A percentile compares a stretch with the other conserved stretches of the same genome.
phyloP scores from a whole-genome alignment of 495 filamentous ascomycete species.

The Oleoguttula mirabilis region DNA sequence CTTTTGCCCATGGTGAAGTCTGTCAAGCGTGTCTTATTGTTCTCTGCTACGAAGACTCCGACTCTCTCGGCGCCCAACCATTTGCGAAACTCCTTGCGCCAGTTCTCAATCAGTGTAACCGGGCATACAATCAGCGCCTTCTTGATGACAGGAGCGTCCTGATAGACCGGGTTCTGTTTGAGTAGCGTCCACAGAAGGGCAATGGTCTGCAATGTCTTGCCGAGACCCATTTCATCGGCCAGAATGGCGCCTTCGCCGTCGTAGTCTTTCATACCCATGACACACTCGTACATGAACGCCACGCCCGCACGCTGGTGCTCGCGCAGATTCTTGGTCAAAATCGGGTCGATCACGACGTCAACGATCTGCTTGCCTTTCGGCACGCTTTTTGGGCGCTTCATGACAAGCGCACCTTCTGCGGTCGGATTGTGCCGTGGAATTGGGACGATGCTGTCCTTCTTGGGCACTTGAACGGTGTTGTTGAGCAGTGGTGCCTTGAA shows the following conservation, averaged over 20 bases:
- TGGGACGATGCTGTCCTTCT: constrained; percentile 31
- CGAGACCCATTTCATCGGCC: constrained; percentile 75
- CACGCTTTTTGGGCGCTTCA: constrained; percentile 47
- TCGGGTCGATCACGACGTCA: constrained; percentile 69
- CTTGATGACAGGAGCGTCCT: constrained; percentile 50
- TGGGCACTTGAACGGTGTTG: constrained; percentile 40
- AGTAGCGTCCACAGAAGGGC: constrained; percentile 67
- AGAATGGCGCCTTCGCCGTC: constrained; percentile 65
- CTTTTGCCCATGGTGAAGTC: constrained; percentile 67
- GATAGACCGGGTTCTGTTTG: constrained; percentile 65
- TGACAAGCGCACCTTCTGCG: constrained; percentile 51
- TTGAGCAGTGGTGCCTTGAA: constrained; percentile 53
- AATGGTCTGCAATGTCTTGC: constrained; percentile 72
- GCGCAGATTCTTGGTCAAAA: constrained; percentile 53
- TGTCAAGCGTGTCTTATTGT: constrained; percentile 42
- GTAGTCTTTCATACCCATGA: constrained; percentile 65
- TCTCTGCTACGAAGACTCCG: constrained; percentile 62
- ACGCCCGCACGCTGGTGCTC: constrained; percentile 69
- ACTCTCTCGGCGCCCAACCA: constrained; percentile 71
- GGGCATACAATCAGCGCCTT: constrained; percentile 76
- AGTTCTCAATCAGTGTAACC: constrained; percentile 67
- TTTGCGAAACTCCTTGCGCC: constrained; percentile 67
- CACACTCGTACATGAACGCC: constrained; percentile 69
- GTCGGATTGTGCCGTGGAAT: constrained; percentile 56
- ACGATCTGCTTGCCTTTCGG: constrained; percentile 58